Conservation (phyloP, 768 basidiomycete genomes). For the Tricholoma sp. region DNA sequence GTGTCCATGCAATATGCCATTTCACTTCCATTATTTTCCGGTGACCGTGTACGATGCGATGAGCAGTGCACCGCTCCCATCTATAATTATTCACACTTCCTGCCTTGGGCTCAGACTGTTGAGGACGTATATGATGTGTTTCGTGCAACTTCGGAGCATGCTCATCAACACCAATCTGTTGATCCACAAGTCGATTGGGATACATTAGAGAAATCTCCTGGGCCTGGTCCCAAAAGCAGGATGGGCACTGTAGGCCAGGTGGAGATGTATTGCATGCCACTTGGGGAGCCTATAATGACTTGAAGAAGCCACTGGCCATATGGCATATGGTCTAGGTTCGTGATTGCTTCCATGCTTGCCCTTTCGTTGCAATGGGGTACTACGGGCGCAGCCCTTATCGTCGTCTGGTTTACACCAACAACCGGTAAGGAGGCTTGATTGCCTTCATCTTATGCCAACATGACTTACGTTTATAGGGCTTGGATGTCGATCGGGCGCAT, state of each 20-base stretch:
- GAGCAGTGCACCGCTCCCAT: conserved; percentile 22
- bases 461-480: no score
- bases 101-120: conserved; percentile 24
- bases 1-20: conserved; percentile 16
- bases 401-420: conserved; percentile 23
- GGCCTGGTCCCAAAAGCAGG: conserved; percentile 10
- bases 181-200: conserved; percentile 11
- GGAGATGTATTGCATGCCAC: conserved; percentile 11
- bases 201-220: conserved; percentile 4
- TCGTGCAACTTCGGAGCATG: conserved; percentile 16
- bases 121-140: conserved; percentile 20
- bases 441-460: no score
- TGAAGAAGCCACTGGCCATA: conserved; percentile 8
- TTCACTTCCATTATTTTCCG: conserved; percentile 10
- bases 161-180: conserved; percentile 15
- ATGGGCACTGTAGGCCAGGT: conserved; percentile 15
- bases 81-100: conserved; percentile 26
- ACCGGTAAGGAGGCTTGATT: conserved; percentile 1
- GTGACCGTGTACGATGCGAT: conserved; percentile 15
- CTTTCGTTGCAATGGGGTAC: conserved; percentile 25
- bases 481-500: no score
- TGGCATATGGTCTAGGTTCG: conserved; percentile 15
- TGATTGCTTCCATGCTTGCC: conserved; percentile 17
- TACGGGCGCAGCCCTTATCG: conserved; percentile 21
- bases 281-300: not conserved